Evolutionary conservation across 441 rosid species (phyloP), one percentile per base, ranked within the genome.

Genomic region (Pelargonium cotyledonis): DNA sequence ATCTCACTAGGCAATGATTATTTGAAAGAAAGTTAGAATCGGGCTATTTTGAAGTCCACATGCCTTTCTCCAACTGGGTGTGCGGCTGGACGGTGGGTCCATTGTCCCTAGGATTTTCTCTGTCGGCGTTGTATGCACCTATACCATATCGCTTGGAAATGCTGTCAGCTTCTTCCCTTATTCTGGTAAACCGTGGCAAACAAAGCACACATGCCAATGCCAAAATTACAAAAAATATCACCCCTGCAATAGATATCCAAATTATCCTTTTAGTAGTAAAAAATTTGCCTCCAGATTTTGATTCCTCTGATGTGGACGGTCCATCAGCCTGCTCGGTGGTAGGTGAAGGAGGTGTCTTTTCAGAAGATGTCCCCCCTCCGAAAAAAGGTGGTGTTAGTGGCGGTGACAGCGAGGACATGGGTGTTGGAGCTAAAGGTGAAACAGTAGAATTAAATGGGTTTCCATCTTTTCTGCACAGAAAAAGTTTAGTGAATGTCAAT

Each of bases 371-470:
- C 78, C 71, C 60, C 65, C 80, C 83, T 65, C 77, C 63, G 70
- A 78, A 77, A 44, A 88, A 83, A 79, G 94, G 77, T 21, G 76
- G 76, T 29, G 80, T 77, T 2, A 23, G 26, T 31, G 89, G 65
- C 61, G 89, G 76, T 49, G 80, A 69, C 15, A 73, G 72, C 67
- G 89, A 75, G 63, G 86, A 75, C 19, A 69, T 58, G 47, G 95
- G 85, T 8, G 72, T 57, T 60, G 95, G 82, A 2, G 94, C 91
- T 44, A 89, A 79, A 65, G 86, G 79, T 70, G 88, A 78, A 65
- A 86, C 77, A 11, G 91, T 79, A 69, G 95, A 86, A 75, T 91
- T 87, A 75, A 93, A 93, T 8, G 91, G 98, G 74, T 92, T 93
- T 72, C 98, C 96, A 72, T 86, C 97, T 84, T 78, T 91, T 72